Evolutionary conservation across 2,329 filamentous ascomycete species (phyloP).

Genomic region (Ceratocystis variospora): DNA sequence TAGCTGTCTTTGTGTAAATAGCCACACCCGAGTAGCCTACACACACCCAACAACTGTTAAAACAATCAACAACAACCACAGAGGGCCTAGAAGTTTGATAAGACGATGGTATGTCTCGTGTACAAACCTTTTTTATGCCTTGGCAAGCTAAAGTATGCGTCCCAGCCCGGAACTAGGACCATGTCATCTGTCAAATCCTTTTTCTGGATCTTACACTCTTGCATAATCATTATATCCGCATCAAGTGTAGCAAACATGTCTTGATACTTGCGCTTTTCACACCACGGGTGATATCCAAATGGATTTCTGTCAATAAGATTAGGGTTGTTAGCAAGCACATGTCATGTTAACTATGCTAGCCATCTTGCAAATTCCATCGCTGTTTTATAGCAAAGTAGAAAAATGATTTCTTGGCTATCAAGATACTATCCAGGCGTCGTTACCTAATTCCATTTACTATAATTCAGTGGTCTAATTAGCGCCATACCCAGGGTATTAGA

Average conservation of each 20-base stretch:
- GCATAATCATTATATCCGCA: slow-evolving; percentile 85
- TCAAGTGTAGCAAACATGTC: slow-evolving; percentile 90
- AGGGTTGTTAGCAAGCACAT: background rate
- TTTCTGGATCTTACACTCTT: slow-evolving; percentile 90
- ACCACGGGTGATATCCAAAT: slow-evolving; percentile 75
- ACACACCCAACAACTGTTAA: background rate
- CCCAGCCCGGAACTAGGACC: slow-evolving; percentile 89
- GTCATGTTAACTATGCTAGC: background rate
- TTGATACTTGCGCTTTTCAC: slow-evolving; percentile 52
- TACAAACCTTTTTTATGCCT: slow-evolving; percentile 77
- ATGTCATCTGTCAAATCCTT: slow-evolving; percentile 91
- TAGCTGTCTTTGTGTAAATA: slow-evolving; percentile 81
- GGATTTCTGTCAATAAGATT: slow-evolving; percentile 45
- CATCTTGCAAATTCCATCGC: background rate
- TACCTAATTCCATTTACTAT: slow-evolving; percentile 69
- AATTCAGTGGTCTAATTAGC: slow-evolving; percentile 8
- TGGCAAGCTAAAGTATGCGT: slow-evolving; percentile 88
- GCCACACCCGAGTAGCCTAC: slow-evolving; percentile 88
- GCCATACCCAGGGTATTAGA: too few species aligned
- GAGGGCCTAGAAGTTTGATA: background rate
- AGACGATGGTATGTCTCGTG: background rate
- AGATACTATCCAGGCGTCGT: slow-evolving; percentile 16
- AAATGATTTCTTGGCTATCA: background rate
- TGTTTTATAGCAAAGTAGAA: background rate
- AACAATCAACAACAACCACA: background rate